A percentile compares a stretch with the other conserved stretches of the same genome.
These are phyloP conservation scores for Juncus effusus DNA, from an alignment of 176 grass and related monocot genomes.

Conservation along the genomic window DNA sequence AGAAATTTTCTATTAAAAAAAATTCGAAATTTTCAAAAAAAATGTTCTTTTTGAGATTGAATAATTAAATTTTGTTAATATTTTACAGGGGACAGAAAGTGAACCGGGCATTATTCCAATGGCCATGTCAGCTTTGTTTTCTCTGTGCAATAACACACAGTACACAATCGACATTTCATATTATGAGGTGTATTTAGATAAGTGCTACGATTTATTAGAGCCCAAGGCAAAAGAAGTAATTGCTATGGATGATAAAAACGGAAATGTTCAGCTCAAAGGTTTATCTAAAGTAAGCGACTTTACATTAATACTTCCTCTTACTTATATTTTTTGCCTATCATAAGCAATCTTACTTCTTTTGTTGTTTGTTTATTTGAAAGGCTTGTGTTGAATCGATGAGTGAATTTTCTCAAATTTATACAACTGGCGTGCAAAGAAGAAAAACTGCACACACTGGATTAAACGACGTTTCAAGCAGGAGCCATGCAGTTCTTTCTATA, in stretches of 20 bases:
- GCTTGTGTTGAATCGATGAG: conserved; percentile 58
- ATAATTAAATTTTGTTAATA: not conserved
- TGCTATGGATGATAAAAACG: conserved; percentile 72
- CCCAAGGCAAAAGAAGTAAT: conserved; percentile 86
- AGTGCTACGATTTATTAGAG: conserved; percentile 80
- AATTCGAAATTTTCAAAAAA: too few species aligned
- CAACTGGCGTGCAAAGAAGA: conserved; percentile 72
- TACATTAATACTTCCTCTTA: too few species aligned
- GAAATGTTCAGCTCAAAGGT: conserved; percentile 75
- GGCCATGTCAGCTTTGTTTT: conserved; percentile 49
- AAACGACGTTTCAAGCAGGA: conserved; percentile 76
- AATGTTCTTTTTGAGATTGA: too few species aligned
- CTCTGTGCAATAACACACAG: conserved; percentile 44
- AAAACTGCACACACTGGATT: conserved; percentile 71
- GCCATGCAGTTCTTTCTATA: conserved; percentile 72
- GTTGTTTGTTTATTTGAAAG: conserved; percentile 33
- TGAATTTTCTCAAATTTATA: conserved; percentile 63
- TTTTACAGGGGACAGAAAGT: conserved; percentile 50
- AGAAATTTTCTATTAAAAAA: too few species aligned
- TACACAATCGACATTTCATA: conserved; percentile 61
- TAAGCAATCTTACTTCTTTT: conserved; percentile 1
- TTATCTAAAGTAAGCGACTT: conserved; percentile 62
- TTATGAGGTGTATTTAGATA: conserved; percentile 90
- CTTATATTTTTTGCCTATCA: too few species aligned
- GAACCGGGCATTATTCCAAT: conserved; percentile 64